A percentile compares a stretch with the other conserved stretches of the same genome.
phyloP scores from a whole-genome alignment of 129 eudicot species.

The Flaveria ramosissima region DNA sequence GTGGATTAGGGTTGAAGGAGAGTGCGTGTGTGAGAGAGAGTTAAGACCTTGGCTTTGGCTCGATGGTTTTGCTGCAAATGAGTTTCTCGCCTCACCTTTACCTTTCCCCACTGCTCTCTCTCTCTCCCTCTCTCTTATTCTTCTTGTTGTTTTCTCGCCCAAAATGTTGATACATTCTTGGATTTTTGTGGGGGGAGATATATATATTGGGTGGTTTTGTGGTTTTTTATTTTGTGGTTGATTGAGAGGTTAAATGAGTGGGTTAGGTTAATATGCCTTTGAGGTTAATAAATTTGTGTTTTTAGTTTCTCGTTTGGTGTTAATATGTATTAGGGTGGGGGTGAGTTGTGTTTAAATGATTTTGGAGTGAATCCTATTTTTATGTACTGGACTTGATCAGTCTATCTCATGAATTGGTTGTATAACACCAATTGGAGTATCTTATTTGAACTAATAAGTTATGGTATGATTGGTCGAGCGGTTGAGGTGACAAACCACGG shows the following conservation, averaged over 20 bases:
- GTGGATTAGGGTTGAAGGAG: constrained; percentile 39
- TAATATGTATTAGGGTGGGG: too few species aligned
- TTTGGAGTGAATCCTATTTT: too few species aligned
- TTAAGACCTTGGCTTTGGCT: constrained; percentile 30
- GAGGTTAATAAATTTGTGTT: background rate
- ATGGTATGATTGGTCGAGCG: too few species aligned
- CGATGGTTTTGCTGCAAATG: constrained; percentile 38
- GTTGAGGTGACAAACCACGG: too few species aligned
- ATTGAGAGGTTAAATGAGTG: background rate
- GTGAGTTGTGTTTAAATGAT: too few species aligned
- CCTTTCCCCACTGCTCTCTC: constrained; percentile 40
- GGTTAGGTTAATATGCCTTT: constrained; percentile 7
- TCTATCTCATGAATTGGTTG: too few species aligned
- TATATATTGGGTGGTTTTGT: background rate
- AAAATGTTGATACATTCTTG: constrained; percentile 6
- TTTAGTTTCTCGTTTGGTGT: background rate
- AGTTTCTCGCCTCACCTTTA: constrained; percentile 37
- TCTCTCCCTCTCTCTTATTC: background rate
- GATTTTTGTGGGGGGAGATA: background rate
- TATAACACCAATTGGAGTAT: too few species aligned
- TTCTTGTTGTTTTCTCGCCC: constrained; percentile 31
- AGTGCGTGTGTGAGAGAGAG: constrained; percentile 43
- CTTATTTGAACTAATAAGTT: too few species aligned
- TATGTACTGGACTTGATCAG: too few species aligned
- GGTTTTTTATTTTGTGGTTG: background rate